Conservation (phyloP, 768 basidiomycete species). For the Sarcodon aspratus region DNA sequence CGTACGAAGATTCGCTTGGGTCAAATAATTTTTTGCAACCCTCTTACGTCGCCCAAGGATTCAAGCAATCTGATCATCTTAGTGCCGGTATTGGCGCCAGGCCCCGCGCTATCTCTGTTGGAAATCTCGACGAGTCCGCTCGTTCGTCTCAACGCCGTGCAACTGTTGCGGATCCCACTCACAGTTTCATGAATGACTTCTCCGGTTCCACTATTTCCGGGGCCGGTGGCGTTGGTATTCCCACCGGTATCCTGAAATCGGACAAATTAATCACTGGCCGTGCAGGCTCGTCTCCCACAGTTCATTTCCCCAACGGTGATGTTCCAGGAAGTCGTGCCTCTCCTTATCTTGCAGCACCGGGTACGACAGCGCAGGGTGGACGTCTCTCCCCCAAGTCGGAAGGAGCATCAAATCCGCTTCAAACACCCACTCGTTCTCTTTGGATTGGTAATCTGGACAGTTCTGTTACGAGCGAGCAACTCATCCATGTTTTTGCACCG, state of each 20-base stretch:
- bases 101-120: conserved; percentile 83
- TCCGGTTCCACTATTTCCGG: conserved; percentile 22
- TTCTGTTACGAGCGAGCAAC: conserved; percentile 86
- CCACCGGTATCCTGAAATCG: conserved; percentile 43
- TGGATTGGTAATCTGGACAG: conserved; percentile 99
- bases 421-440: conserved; percentile 89
- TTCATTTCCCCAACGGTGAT: conserved; percentile 64
- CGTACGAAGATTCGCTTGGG: conserved; percentile 43
- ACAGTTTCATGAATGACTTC: conserved; percentile 48
- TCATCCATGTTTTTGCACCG: conserved; percentile 90
- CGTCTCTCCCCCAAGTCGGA: conserved; percentile 81
- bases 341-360: conserved; percentile 59
- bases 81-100: conserved; percentile 31
- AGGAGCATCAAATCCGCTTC: conserved; percentile 58
- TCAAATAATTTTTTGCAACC: conserved; percentile 44
- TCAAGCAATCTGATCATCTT: conserved; percentile 66
- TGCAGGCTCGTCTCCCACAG: conserved; percentile 31
- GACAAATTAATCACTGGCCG: conserved; percentile 33
- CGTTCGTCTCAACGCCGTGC: conserved; percentile 60
- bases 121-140: conserved; percentile 71
- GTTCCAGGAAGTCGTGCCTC: conserved; percentile 39
- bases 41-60: conserved; percentile 59
- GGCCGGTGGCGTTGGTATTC: conserved; percentile 11
- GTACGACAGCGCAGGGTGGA: conserved; percentile 42
- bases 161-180: conserved; percentile 41